These are phyloP conservation scores for Pseudognaphalium luteoalbum DNA, from an alignment of 129 eudicot genomes.

Conservation along the genomic window DNA sequence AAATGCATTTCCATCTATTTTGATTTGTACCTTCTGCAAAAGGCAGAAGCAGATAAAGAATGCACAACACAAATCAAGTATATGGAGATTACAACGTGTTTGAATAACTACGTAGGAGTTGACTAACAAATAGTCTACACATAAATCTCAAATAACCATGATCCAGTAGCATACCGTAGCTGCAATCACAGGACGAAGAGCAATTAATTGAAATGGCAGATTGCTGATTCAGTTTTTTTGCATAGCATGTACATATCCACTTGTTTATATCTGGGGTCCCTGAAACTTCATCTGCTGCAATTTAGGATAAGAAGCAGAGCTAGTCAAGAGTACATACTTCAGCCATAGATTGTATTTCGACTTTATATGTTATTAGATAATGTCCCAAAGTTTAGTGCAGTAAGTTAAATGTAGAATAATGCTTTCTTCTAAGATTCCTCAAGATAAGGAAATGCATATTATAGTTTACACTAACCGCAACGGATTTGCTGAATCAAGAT, in stretches of 20 bases:
- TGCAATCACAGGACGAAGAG: conserved; percentile 78
- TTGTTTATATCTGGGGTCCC: conserved; percentile 43
- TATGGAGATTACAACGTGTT: conserved; percentile 1
- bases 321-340: background rate
- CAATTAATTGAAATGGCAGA: conserved; percentile 46
- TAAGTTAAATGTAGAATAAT: background rate
- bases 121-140: background rate
- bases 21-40: conserved; percentile 42
- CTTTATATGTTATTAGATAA: conserved; percentile 6
- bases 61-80: conserved; percentile 7
- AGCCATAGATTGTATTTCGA: background rate
- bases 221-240: conserved; percentile 40
- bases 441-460: conserved; percentile 8
- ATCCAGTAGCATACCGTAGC: conserved; percentile 49
- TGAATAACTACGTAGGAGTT: background rate
- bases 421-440: background rate
- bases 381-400: background rate
- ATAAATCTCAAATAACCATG: background rate
- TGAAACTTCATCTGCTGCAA: conserved; percentile 48
- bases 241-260: conserved; percentile 79
- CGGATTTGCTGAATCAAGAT: conserved; percentile 44
- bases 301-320: conserved; percentile 14
- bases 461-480: conserved; percentile 50
- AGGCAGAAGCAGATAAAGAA: conserved; percentile 30
- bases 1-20: conserved; percentile 65